Evolutionary conservation across 495 filamentous ascomycete genomes (phyloP).

Genomic region (Penicillium taxi): DNA sequence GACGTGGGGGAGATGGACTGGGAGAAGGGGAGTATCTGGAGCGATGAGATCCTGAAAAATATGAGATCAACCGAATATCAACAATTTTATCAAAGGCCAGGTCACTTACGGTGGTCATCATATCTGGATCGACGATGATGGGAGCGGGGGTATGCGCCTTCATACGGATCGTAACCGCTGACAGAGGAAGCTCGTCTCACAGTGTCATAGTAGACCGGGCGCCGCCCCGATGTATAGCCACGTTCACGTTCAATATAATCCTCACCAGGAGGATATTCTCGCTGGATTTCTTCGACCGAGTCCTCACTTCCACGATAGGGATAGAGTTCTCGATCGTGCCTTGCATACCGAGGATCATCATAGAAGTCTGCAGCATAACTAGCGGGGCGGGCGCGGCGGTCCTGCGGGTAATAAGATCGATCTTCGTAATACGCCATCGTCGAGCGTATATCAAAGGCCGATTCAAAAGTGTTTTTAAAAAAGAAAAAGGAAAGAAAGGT

Average conservation of each 20-base stretch:
- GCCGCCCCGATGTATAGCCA: slow-evolving; percentile 39
- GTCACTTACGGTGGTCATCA: slow-evolving; percentile 40
- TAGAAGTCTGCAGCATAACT: slow-evolving; percentile 29
- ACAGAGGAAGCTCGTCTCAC: slow-evolving; percentile 39
- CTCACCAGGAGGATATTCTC: slow-evolving; percentile 55
- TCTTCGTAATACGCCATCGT: slow-evolving; percentile 40
- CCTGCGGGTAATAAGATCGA: slow-evolving; percentile 25
- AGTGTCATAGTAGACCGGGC: slow-evolving; percentile 27
- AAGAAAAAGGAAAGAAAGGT: slow-evolving; percentile 2
- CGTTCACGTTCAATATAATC: slow-evolving; percentile 39
- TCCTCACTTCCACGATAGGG: slow-evolving; percentile 50
- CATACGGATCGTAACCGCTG: slow-evolving; percentile 35
- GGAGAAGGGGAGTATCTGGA: slow-evolving; percentile 33
- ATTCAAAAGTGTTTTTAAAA: slow-evolving; percentile 4
- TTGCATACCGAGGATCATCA: slow-evolving; percentile 16
- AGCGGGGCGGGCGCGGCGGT: slow-evolving; percentile 28
- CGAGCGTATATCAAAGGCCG: not conserved
- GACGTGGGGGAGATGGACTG: slow-evolving; percentile 36
- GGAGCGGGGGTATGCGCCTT: slow-evolving; percentile 51
- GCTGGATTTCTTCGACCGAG: slow-evolving; percentile 58
- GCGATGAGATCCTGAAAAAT: slow-evolving; percentile 31
- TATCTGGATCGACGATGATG: slow-evolving; percentile 45
- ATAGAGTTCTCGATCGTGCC: slow-evolving; percentile 39
- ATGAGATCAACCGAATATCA: not conserved
- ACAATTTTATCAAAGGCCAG: not conserved